Percentiles rank a stretch among this genome's conserved stretches.
Evolutionary conservation across 2,329 filamentous ascomycete species (phyloP).

Genomic region (Fusarium dimerum): DNA sequence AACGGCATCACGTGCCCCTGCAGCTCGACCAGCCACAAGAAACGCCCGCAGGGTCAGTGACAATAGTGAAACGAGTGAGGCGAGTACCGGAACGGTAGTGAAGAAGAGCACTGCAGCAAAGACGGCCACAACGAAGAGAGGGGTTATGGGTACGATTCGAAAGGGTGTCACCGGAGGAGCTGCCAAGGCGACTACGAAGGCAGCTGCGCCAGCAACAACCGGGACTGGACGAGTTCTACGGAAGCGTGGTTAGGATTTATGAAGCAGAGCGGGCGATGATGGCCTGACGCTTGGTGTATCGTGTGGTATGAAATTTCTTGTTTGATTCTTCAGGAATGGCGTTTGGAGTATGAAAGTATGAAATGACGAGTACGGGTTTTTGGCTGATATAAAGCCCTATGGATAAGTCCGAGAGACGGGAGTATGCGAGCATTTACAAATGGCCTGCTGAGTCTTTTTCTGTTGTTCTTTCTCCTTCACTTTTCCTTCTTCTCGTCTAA

Average conservation of each 20-base stretch:
- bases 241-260: conserved; percentile 47
- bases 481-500: too few relatives aligned
- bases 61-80: conserved; percentile 64
- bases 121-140: conserved; percentile 47
- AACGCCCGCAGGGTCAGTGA: conserved; percentile 56
- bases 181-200: conserved; percentile 51
- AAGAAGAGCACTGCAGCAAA: conserved; percentile 50
- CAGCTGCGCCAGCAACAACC: conserved; percentile 43
- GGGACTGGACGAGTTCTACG: conserved; percentile 55
- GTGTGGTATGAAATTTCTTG: conserved; percentile 1
- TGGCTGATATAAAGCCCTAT: conserved; percentile 14
- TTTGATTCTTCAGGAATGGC: conserved; percentile 15
- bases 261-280: conserved; percentile 8
- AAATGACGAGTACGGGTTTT: conserved; percentile 14
- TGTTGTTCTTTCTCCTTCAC: too few relatives aligned
- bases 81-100: conserved; percentile 65
- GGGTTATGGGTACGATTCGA: conserved; percentile 55
- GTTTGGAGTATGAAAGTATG: conserved; percentile 13
- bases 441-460: conserved; percentile 13
- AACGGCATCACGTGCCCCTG: conserved; percentile 37
- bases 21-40: conserved; percentile 44
- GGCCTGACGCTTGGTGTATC: conserved; percentile 1
- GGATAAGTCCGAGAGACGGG: conserved; percentile 12
- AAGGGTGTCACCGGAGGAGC: conserved; percentile 50
- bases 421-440: conserved; percentile 25